Conservation (phyloP, 2,329 filamentous ascomycete genomes). For the Bisporella sp. region DNA sequence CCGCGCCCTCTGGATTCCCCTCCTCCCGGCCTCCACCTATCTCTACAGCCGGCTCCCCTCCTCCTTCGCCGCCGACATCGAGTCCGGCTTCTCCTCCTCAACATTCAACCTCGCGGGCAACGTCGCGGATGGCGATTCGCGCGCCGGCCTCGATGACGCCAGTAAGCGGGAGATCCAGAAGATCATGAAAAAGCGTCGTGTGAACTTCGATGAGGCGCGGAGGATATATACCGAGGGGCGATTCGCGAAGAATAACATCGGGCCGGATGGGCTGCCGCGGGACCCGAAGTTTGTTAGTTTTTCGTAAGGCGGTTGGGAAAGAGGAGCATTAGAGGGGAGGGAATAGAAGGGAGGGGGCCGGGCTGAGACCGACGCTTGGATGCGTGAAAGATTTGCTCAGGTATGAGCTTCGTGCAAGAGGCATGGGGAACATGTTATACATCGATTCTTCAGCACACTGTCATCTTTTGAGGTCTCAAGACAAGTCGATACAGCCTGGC, state of each 20-base stretch:
- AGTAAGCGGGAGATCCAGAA: conserved; percentile 76
- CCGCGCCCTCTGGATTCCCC: conserved; percentile 67
- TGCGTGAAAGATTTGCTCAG: too few species aligned
- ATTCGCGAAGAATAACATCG: conserved; percentile 84
- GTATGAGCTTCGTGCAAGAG: too few species aligned
- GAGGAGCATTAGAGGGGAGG: neutral
- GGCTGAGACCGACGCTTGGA: too few species aligned
- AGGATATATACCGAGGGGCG: conserved; percentile 77
- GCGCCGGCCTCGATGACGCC: conserved; percentile 72
- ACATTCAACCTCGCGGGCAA: conserved; percentile 82
- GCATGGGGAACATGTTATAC: too few species aligned
- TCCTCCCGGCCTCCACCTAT: conserved; percentile 53
- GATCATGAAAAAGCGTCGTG: conserved; percentile 81
- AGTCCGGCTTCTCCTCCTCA: conserved; percentile 74
- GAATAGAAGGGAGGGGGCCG: neutral
- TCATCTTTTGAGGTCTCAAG: too few species aligned
- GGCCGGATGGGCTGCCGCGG: conserved; percentile 74
- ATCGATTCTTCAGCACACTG: too few species aligned
- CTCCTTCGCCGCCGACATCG: conserved; percentile 77
- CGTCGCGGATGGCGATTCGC: conserved; percentile 68
- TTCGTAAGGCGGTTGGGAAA: conserved; percentile 18
- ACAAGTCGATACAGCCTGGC: too few species aligned
- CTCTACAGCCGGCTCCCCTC: conserved; percentile 74
- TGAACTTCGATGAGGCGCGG: conserved; percentile 87
- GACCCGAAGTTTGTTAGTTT: conserved; percentile 98